A percentile compares a stretch with the other conserved stretches of the same genome.
phyloP scores from a whole-genome alignment of 345 rosid genomes.

The Nasturtium officinale region DNA sequence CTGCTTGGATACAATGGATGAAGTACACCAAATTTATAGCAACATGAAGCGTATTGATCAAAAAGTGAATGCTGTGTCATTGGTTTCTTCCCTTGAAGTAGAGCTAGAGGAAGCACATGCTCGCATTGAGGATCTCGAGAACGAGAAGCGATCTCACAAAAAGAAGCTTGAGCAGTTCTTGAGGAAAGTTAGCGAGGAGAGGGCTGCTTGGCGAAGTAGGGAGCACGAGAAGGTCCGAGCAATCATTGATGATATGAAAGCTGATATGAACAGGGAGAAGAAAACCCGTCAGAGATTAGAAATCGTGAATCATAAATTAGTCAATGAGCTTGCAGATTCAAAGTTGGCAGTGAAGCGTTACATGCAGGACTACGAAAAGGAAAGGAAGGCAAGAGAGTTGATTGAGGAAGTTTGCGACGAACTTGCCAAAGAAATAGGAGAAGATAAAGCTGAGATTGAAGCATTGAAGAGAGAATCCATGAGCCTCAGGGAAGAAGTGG shows the following conservation, averaged over 20 bases:
- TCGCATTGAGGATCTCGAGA: conserved; percentile 70
- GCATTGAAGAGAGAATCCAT: conserved; percentile 64
- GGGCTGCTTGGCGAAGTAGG: conserved; percentile 80
- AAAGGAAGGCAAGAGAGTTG: conserved; percentile 75
- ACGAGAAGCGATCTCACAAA: conserved; percentile 72
- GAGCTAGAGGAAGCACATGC: conserved; percentile 73
- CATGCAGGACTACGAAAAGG: conserved; percentile 79
- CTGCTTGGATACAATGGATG: conserved; percentile 57
- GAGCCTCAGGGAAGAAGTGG: conserved; percentile 69
- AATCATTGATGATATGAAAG: conserved; percentile 68
- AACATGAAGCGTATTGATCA: conserved; percentile 60
- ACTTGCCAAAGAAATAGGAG: conserved; percentile 83
- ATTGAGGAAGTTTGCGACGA: conserved; percentile 92
- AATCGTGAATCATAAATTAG: conserved; percentile 77
- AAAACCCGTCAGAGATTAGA: conserved; percentile 81
- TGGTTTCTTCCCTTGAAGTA: conserved; percentile 66
- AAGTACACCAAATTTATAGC: conserved; percentile 58
- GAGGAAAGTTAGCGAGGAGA: conserved; percentile 87
- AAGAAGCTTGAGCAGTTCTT: conserved; percentile 88
- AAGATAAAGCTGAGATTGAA: conserved; percentile 84
- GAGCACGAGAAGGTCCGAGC: conserved; percentile 91
- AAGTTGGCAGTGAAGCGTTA: conserved; percentile 66
- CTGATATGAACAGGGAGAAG: conserved; percentile 71
- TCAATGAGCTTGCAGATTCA: conserved; percentile 79
- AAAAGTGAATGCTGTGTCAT: conserved; percentile 69